These are phyloP conservation scores for Geotrichum siamense DNA, from an alignment of 1,139 yeast species.

Conservation along the genomic window DNA sequence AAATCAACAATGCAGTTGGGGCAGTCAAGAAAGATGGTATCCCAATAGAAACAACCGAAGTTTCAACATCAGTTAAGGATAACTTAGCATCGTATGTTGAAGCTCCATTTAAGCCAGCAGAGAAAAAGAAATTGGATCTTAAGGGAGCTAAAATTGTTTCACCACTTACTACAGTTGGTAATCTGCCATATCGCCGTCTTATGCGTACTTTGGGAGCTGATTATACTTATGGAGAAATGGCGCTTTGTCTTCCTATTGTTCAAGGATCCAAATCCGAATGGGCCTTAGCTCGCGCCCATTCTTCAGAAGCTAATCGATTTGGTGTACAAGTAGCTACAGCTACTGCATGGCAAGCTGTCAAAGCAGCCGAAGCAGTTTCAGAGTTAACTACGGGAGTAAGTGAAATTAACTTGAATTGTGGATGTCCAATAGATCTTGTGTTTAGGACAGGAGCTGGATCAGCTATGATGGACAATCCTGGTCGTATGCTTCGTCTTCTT, in stretches of 20 bases:
- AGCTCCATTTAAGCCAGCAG: slow-evolving; percentile 69
- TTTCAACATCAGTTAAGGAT: slow-evolving; percentile 23
- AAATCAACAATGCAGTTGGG: slow-evolving; percentile 9
- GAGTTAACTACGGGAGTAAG: slow-evolving; percentile 50
- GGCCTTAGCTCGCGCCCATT: slow-evolving; percentile 93
- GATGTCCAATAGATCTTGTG: slow-evolving; percentile 92
- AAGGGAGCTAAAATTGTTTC: slow-evolving; percentile 77
- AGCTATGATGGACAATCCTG: slow-evolving; percentile 85
- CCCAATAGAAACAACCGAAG: background rate
- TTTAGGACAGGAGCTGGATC: slow-evolving; percentile 95
- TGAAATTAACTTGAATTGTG: slow-evolving; percentile 87
- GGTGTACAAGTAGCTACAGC: slow-evolving; percentile 92
- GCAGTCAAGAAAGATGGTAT: slow-evolving; percentile 3
- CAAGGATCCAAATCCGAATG: slow-evolving; percentile 93
- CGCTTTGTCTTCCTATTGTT: slow-evolving; percentile 71
- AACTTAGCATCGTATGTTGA: slow-evolving; percentile 56
- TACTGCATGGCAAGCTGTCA: slow-evolving; percentile 89
- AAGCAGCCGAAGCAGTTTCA: slow-evolving; percentile 75
- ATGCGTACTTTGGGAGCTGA: slow-evolving; percentile 92
- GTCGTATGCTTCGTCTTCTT: slow-evolving; percentile 66
- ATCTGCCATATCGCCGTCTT: slow-evolving; percentile 85
- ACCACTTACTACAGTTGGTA: slow-evolving; percentile 96
- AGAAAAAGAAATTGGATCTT: slow-evolving; percentile 68
- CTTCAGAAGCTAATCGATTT: slow-evolving; percentile 74
- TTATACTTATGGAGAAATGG: slow-evolving; percentile 93